Evolutionary conservation across 768 basidiomycete species (phyloP).

Genomic region (Termitomyces sp.): DNA sequence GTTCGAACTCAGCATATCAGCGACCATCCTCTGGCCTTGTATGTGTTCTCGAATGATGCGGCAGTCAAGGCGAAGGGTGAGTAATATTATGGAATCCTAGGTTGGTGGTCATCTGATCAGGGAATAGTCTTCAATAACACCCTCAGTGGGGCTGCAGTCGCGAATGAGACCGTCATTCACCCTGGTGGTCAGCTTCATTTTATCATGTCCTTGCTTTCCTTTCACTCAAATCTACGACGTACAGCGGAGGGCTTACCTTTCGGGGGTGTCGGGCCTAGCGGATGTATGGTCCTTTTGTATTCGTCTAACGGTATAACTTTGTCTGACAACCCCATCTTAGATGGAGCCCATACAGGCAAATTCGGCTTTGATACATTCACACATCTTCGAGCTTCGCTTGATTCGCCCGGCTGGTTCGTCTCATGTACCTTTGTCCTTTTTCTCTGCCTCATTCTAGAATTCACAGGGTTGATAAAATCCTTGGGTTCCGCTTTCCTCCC

Average conservation of each 20-base stretch:
- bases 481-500: slow-evolving; percentile 58
- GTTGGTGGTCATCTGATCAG: background rate
- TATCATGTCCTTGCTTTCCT: background rate
- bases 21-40: slow-evolving; percentile 71
- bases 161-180: slow-evolving; percentile 70
- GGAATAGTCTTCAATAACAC: slow-evolving; percentile 61
- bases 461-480: slow-evolving; percentile 42
- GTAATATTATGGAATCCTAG: slow-evolving; percentile 1
- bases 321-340: slow-evolving; percentile 24
- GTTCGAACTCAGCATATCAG: slow-evolving; percentile 24
- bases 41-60: slow-evolving; percentile 65
- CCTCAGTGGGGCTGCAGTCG: slow-evolving; percentile 61
- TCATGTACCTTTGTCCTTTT: background rate
- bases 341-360: slow-evolving; percentile 68
- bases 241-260: slow-evolving; percentile 22
- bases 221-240: background rate
- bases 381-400: slow-evolving; percentile 57
- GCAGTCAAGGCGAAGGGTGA: slow-evolving; percentile 58
- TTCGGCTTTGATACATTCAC: slow-evolving; percentile 76
- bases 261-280: slow-evolving; percentile 30
- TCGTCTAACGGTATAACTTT: background rate
- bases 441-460: slow-evolving; percentile 14
- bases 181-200: slow-evolving; percentile 37
- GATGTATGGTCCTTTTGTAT: slow-evolving; percentile 42
- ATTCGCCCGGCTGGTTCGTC: slow-evolving; percentile 54